Percentiles rank a stretch among this genome's conserved stretches.
These are phyloP conservation scores for Tolypocladium tropicale DNA, from an alignment of 2,329 filamentous ascomycete genomes.

Conservation along the genomic window DNA sequence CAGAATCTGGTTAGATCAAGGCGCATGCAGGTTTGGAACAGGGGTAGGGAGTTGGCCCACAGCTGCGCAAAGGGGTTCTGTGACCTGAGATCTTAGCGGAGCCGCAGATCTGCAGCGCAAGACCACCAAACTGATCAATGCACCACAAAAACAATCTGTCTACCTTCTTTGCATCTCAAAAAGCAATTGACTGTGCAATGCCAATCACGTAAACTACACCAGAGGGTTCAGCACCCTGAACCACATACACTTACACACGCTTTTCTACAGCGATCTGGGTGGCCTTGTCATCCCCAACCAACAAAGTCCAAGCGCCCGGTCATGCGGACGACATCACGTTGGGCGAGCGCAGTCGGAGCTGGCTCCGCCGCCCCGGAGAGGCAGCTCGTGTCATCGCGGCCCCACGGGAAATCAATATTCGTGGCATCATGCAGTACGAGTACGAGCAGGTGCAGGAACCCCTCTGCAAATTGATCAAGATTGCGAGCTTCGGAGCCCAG, in stretches of 20 bases:
- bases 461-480: not conserved
- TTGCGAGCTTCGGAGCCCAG: not conserved
- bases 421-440: not conserved
- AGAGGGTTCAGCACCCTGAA: too few species aligned
- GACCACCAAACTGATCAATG: too few species aligned
- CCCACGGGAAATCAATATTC: not conserved
- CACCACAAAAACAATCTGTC: too few species aligned
- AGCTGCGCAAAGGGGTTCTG: too few species aligned
- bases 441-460: not conserved
- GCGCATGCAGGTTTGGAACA: too few species aligned
- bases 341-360: not conserved
- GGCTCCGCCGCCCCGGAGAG: not conserved
- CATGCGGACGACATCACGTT: not conserved
- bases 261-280: not conserved
- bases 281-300: not conserved
- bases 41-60: too few species aligned
- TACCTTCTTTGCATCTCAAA: too few species aligned
- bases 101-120: too few species aligned
- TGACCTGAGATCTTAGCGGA: too few species aligned
- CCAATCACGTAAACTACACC: too few species aligned
- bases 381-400: not conserved
- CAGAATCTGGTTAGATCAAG: too few species aligned
- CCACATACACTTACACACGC: not conserved
- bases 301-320: not conserved
- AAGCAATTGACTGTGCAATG: too few species aligned